Evolutionary conservation across 164 flowering plant species (phyloP), one percentile per base, ranked within the genome.

Genomic region (Paratinospora sagittata): DNA sequence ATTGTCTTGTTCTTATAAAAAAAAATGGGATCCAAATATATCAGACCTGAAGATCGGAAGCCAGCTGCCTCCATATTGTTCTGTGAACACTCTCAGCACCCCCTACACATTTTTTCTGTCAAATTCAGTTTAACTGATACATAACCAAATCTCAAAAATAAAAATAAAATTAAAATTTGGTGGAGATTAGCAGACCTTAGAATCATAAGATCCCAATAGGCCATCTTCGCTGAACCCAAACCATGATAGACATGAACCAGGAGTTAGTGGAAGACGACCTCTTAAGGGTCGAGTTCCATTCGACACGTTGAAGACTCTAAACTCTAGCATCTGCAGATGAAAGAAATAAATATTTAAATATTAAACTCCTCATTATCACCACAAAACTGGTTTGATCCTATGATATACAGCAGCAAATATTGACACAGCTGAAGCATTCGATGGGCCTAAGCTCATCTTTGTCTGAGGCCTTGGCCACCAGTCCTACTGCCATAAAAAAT

Each of bases 211-310:
- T 78, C 97, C 82, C 70, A 96, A 80, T 72, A 81, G 86, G 37
- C 99, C 99, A 80, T 90, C 98, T 79, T 91, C 98, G 78, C 92
- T 90, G 81, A 89, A 96, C 57, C 98, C 99, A 75, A 96, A 84
- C 99, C 99, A 96, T 58, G 84, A 71, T 63, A 96, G 78, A 71
- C 49, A 65, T 69, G 99, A 91, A 76, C 97, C 97, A 68, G 98
- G 97, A 74, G 89, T 85, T 73, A 93, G 65, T 24, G 98, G 91
- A 45, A 96, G 88, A 36, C 79, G 82, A 52, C 97, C 97, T 84
- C 72, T 81, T 7, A 78, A 68, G 49, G 87, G 79, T 75, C 83
- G 89, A 12, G 90, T 82, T 64, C 89, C 87, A 67, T 81, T 78
- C 37, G 77, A 33, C 57, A 96, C 75, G 72, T 91, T 85, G 77